These are phyloP conservation scores for Chaetomium olivaceum DNA, from an alignment of 2,329 filamentous ascomycete species.

Conservation along the genomic window DNA sequence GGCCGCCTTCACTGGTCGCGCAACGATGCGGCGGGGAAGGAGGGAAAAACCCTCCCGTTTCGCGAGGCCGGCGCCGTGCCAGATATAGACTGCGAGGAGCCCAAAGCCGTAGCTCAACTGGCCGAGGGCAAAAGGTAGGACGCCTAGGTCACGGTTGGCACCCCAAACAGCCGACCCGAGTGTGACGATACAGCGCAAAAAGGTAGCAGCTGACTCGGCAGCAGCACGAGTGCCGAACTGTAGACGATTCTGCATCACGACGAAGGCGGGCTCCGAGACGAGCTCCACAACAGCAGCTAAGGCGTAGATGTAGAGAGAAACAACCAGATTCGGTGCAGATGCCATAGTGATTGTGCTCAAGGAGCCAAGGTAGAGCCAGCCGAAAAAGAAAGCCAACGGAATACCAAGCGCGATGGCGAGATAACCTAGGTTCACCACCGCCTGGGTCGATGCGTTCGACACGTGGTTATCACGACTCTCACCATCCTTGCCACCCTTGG, in stretches of 20 bases:
- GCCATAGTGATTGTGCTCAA: constrained; percentile 49
- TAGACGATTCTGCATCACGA: constrained; percentile 78
- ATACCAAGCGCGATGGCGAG: constrained; percentile 70
- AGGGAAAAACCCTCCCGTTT: constrained; percentile 67
- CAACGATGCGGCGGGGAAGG: constrained; percentile 48
- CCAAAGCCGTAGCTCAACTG: constrained; percentile 74
- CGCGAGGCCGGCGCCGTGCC: constrained; percentile 60
- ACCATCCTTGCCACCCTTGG: constrained; percentile 24
- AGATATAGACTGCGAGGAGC: constrained; percentile 69
- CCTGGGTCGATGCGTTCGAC: constrained; percentile 54
- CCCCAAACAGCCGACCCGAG: constrained; percentile 70
- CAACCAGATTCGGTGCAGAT: constrained; percentile 63
- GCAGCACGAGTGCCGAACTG: constrained; percentile 77
- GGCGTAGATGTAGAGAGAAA: constrained; percentile 57
- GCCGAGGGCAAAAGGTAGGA: constrained; percentile 85
- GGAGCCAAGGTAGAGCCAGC: constrained; percentile 65
- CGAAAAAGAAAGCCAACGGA: constrained; percentile 63
- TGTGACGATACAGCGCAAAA: constrained; percentile 73
- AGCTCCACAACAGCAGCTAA: constrained; percentile 69
- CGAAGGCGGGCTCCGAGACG: constrained; percentile 83
- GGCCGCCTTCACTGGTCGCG: not conserved
- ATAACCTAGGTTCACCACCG: constrained; percentile 86
- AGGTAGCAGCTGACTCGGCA: constrained; percentile 80
- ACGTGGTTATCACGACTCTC: not conserved
- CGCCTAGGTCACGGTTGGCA: constrained; percentile 62